Conservation (phyloP, 1,139 yeast species). For the Ashbya aceris region DNA sequence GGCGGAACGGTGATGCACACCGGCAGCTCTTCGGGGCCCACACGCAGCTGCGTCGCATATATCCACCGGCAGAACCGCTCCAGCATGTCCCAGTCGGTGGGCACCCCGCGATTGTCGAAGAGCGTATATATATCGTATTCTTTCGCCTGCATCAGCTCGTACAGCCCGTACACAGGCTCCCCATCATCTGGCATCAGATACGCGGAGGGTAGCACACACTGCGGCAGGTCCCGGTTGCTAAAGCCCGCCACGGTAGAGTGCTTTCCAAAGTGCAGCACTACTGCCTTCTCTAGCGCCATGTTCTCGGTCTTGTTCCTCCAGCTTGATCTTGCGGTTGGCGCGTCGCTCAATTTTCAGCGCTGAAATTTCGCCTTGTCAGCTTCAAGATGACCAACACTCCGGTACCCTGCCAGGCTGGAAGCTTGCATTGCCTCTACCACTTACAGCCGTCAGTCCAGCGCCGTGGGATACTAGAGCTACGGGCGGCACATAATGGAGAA, state of each 20-base stretch:
- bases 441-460: too few relatives aligned
- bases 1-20: constrained; percentile 50
- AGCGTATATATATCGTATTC: constrained; percentile 50
- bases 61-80: constrained; percentile 52
- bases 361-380: too few relatives aligned
- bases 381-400: too few relatives aligned
- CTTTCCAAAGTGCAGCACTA: constrained; percentile 64
- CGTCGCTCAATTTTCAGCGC: too few relatives aligned
- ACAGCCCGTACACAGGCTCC: constrained; percentile 40
- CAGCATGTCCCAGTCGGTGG: constrained; percentile 57
- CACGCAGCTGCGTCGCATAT: constrained; percentile 38
- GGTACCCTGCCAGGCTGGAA: too few relatives aligned
- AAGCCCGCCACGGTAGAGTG: constrained; percentile 61
- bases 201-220: constrained; percentile 47
- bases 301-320: background rate
- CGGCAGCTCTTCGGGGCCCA: constrained; percentile 48
- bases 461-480: too few relatives aligned
- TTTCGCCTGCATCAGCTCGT: constrained; percentile 34
- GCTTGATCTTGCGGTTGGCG: too few relatives aligned
- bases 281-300: constrained; percentile 19
- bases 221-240: constrained; percentile 57
- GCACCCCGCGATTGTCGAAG: constrained; percentile 48
- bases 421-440: too few relatives aligned
- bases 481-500: constrained; percentile 15
- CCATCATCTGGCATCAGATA: constrained; percentile 37